Percentiles rank a stretch among this genome's conserved stretches.
These are phyloP conservation scores for Gracilariopsis chorda DNA, from an alignment of 23 red algal genomes.

Conservation along the genomic window DNA sequence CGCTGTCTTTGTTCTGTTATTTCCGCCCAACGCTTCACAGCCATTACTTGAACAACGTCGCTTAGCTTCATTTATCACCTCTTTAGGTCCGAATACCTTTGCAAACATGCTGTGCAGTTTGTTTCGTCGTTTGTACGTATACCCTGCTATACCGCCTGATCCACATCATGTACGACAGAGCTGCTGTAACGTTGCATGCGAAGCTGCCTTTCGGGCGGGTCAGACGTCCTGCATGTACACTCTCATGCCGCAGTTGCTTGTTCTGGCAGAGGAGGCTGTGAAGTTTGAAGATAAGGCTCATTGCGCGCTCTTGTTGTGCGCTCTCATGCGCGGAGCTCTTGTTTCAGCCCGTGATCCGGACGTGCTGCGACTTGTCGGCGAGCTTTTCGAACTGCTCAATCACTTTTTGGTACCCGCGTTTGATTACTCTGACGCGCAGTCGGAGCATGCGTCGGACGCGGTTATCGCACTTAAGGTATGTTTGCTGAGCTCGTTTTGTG, in stretches of 20 bases:
- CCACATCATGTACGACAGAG: neutral
- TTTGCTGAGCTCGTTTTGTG: neutral
- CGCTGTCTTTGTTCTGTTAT: neutral
- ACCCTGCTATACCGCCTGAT: neutral
- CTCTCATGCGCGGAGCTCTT: neutral
- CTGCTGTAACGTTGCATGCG: neutral
- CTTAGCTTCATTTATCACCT: neutral
- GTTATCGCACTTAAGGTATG: neutral
- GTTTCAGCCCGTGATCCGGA: neutral
- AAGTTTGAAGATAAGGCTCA: neutral
- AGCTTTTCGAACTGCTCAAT: neutral
- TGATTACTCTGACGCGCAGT: neutral
- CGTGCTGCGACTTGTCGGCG: neutral
- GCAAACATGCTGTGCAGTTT: neutral
- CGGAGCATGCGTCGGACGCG: neutral
- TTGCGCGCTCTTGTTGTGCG: neutral
- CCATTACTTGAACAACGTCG: neutral
- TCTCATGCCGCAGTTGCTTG: neutral
- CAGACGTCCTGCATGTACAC: neutral
- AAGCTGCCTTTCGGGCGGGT: neutral
- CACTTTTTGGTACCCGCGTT: constrained; percentile 7
- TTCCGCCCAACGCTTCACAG: neutral
- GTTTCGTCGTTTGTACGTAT: neutral
- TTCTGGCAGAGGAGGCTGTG: neutral
- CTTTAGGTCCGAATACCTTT: neutral